These are phyloP conservation scores for Begonia peltatifolia DNA, from an alignment of 306 rosid species.

Conservation along the genomic window DNA sequence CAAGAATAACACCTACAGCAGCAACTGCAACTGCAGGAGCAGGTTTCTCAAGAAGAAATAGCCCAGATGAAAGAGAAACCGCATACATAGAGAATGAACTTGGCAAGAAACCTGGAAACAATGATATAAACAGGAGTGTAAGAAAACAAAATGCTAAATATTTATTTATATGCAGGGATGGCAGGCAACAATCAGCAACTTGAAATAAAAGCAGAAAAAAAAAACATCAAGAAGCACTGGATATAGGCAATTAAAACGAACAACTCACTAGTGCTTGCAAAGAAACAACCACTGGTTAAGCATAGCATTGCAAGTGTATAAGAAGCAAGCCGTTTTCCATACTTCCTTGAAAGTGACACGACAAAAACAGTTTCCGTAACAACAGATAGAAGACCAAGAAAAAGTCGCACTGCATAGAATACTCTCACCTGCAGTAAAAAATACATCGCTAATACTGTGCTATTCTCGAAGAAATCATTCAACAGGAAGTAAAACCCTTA, in stretches of 20 bases:
- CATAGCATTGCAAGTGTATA: conserved; percentile 95
- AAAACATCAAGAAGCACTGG: neutral
- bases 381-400: conserved; percentile 78
- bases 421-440: conserved; percentile 58
- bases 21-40: conserved; percentile 72
- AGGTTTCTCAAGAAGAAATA: conserved; percentile 76
- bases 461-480: conserved; percentile 5
- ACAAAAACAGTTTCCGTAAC: conserved; percentile 67
- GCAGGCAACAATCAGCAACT: neutral
- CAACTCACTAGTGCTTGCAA: conserved; percentile 92
- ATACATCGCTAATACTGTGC: conserved; percentile 2
- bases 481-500: conserved; percentile 18
- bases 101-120: conserved; percentile 78
- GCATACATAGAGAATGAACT: conserved; percentile 99
- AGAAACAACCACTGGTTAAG: conserved; percentile 91
- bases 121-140: neutral
- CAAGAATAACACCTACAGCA: conserved; percentile 79
- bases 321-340: conserved; percentile 81
- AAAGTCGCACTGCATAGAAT: conserved; percentile 77
- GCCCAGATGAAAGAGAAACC: conserved; percentile 72
- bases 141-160: conserved; percentile 1
- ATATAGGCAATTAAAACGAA: no score
- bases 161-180: no score
- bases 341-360: conserved; percentile 80
- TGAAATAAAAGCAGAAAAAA: conserved; percentile 1